Conservation (phyloP, 768 basidiomycete species). For the Cyclocybe cylindracea region DNA sequence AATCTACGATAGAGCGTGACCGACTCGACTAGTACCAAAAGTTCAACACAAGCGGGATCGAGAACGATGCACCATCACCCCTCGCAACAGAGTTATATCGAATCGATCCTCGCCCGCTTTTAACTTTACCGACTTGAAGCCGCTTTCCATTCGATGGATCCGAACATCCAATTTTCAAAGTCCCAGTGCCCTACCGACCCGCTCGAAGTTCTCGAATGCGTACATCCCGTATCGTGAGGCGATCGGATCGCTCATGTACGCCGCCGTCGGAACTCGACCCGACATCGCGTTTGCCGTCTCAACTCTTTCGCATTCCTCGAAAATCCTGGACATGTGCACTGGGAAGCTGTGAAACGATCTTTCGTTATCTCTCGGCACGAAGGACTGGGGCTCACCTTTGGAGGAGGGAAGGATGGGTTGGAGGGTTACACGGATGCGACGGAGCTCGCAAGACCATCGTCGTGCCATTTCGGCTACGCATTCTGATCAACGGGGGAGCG, state of each 20-base stretch:
- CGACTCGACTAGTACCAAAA: too few species aligned
- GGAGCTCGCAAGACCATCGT: constrained; percentile 6
- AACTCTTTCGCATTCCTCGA: not conserved
- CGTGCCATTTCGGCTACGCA: constrained; percentile 11
- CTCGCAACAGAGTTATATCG: not conserved
- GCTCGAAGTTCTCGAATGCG: constrained; percentile 16
- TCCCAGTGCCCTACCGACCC: constrained; percentile 15
- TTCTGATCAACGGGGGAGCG: constrained; percentile 24
- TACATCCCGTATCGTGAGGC: constrained; percentile 23
- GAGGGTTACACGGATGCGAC: constrained; percentile 6
- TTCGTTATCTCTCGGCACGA: constrained; percentile 9
- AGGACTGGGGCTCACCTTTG: constrained; percentile 8
- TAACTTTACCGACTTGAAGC: not conserved
- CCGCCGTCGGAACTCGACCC: not conserved
- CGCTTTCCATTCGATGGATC: not conserved
- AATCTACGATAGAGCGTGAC: too few species aligned
- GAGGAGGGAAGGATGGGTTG: not conserved
- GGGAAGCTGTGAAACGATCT: constrained; percentile 9
- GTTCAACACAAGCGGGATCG: not conserved
- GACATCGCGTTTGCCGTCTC: constrained; percentile 3
- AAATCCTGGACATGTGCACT: constrained; percentile 2
- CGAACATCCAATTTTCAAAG: not conserved
- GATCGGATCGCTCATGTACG: constrained; percentile 26
- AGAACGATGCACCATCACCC: not conserved
- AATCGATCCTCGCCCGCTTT: not conserved